Evolutionary conservation across 441 rosid species (phyloP), one percentile per base, ranked within the genome.

Genomic region (Euphorbia schlechtendalii): DNA sequence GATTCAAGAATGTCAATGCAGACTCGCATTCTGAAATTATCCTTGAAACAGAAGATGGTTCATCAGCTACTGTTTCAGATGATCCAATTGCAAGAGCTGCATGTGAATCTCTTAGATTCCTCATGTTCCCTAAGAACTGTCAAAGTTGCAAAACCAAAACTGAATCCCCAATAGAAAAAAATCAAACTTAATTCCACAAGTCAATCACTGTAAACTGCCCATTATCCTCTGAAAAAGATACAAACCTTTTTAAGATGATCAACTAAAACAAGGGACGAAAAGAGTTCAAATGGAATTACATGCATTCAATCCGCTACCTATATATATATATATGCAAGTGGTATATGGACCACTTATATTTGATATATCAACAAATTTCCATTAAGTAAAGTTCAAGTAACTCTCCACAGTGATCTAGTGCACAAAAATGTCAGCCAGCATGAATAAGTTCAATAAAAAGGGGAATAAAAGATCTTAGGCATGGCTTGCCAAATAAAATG

Each of bases 101-200:
- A 76, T 89, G 84, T 0, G 99, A 90, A 65, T 90, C 99, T 77
- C 96, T 84, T 51, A 94, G 84, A 77, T 89, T 94, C 84, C 93
- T 94, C 89, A 90, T 73, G 81, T 90, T 94, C 59, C 97, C 92
- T 45, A 89, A 79, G 67, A 94, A 90, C 99, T 94, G 90, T 80
- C 67, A 20, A 69, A 69, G 57, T 15, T 49, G 61, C 12, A 68
- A 28, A 27, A 14, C 10, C 11, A 24, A 36, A 51, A 15, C 36
- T 24, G 24, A 32, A 4, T 3, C 13, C 6, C 55, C 28, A 0
- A 27, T 13, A 65, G 30, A 40, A 22, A 5, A 28, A 43, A 46
- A 22, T 27, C 15, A 22, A 21, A 21, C 25, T 40, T 60, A 13
- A 15, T 14, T 5, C 51, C 27, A 7, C 10, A 22, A 13, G 28